A percentile compares a stretch with the other conserved stretches of the same genome.
Evolutionary conservation across 2,329 filamentous ascomycete genomes (phyloP).

Genomic region (Fusarium coicis): DNA sequence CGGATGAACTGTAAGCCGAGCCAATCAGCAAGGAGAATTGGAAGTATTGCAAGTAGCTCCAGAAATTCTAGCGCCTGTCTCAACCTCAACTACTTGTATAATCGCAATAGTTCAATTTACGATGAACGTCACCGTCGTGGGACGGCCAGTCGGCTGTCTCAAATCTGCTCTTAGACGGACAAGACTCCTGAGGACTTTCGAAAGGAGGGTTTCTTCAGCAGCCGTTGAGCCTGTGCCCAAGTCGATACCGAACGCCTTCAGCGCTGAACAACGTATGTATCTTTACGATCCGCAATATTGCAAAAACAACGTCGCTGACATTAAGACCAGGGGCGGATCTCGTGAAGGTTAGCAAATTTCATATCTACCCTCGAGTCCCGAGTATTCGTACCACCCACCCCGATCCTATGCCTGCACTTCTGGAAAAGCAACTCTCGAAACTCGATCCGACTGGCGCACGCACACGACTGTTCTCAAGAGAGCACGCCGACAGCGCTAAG

Average conservation of each 20-base stretch:
- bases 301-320: slow-evolving; percentile 21
- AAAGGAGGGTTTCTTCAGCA: slow-evolving; percentile 61
- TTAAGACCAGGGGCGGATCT: slow-evolving; percentile 47
- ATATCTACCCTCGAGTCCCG: slow-evolving; percentile 66
- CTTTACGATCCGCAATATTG: not conserved
- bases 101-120: slow-evolving; percentile 43
- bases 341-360: slow-evolving; percentile 55
- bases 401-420: slow-evolving; percentile 75
- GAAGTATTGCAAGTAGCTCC: slow-evolving; percentile 28
- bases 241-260: slow-evolving; percentile 40
- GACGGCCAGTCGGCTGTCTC: slow-evolving; percentile 77
- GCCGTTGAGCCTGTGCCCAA: slow-evolving; percentile 29
- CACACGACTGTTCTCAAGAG: slow-evolving; percentile 80
- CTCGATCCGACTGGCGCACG: slow-evolving; percentile 90
- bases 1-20: slow-evolving; percentile 48
- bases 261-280: slow-evolving; percentile 51
- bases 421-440: slow-evolving; percentile 72
- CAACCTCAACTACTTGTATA: slow-evolving; percentile 32
- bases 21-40: slow-evolving; percentile 51
- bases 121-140: slow-evolving; percentile 70
- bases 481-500: slow-evolving; percentile 81
- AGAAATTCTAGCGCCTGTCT: slow-evolving; percentile 43
- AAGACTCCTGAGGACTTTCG: slow-evolving; percentile 58
- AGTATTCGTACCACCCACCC: slow-evolving; percentile 66
- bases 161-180: slow-evolving; percentile 71